Percentiles rank a stretch among this genome's conserved stretches.
Evolutionary conservation across 1,139 yeast species (phyloP).

Genomic region (Taphrina populina): DNA sequence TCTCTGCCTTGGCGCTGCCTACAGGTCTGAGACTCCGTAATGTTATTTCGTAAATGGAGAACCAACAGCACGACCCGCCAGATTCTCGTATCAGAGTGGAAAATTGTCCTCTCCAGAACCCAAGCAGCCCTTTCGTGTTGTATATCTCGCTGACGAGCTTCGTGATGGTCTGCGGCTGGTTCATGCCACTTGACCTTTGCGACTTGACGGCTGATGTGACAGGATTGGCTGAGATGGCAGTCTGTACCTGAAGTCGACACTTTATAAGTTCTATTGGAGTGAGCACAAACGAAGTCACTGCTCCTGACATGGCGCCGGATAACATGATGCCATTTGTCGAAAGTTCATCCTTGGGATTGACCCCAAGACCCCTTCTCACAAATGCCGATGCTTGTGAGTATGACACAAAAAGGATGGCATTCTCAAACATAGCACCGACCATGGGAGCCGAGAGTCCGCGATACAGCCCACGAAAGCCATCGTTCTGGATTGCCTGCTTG

Average conservation of each 20-base stretch:
- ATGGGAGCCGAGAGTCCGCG: conserved; percentile 77
- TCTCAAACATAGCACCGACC: conserved; percentile 83
- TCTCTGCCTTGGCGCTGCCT: conserved; percentile 40
- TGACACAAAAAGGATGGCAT: conserved; percentile 63
- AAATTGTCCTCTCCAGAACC: conserved; percentile 81
- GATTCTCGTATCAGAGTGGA: conserved; percentile 83
- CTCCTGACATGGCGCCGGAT: conserved; percentile 81
- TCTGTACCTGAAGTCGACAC: conserved; percentile 80
- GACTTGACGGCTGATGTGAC: conserved; percentile 30
- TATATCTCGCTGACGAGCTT: conserved; percentile 52
- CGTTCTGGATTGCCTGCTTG: conserved; percentile 57
- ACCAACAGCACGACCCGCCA: conserved; percentile 92
- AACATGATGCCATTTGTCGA: conserved; percentile 51
- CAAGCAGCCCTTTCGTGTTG: conserved; percentile 56
- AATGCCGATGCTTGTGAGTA: conserved; percentile 23
- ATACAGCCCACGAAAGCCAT: conserved; percentile 67
- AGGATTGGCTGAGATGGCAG: conserved; percentile 11
- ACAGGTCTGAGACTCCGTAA: conserved; percentile 47
- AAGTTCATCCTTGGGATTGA: conserved; percentile 39
- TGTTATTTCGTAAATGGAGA: conserved; percentile 75
- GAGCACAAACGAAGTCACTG: conserved; percentile 74
- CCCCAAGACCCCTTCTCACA: conserved; percentile 6
- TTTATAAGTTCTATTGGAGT: conserved; percentile 89
- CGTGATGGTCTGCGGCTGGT: conserved; percentile 41
- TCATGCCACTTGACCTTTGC: conserved; percentile 14